Base-by-base conservation (phyloP, 371 early-diverging fungal genomes). In the Gilbertella persicaria region DNA sequence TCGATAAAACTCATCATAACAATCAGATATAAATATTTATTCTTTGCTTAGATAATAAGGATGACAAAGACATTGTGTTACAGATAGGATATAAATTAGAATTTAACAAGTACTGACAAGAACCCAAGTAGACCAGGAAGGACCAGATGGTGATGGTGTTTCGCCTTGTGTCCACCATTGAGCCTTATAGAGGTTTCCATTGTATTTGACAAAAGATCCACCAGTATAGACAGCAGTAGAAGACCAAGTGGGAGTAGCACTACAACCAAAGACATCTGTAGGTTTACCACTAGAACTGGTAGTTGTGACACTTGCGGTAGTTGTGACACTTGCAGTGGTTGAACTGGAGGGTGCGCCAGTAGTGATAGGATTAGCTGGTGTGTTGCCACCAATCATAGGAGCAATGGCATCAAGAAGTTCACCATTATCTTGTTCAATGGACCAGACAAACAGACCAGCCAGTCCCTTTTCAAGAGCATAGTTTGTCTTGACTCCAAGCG, bases 371-470 rank as follows among this genome's bases (percentile, higher is more conserved):
- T 45, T 38, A 28, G 28, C 29, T 1, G 46, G n/a, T 20, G 54
- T 28, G 30, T 58, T 63, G 6, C 12, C 23, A n/a, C 40, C 52
- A 36, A 54, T 29, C 17, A 60, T 49, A 29, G 53, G 56, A 37
- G 69, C 50, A 26, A 73, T 66, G 5, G 72, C 76, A 23, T 43
- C 47, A 10, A 84, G 44, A 40, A 87, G 63, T 52, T 87, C 87
- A 16, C 61, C 64, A 45, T 82, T 82, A 25, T 77, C 77, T 38
- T 77, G 62, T 24, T 73, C 73, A n/a, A 77, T 60, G 25, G 69
- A 84, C 74, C 85, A 88, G 8, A 82, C 75, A 69, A 84, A 78
- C 41, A 83, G 66, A 29, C 87, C 88, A 33, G 73, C 80, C 10
- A 87, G 69, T 2, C 65, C 67, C 26, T 73, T 68, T 9, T 56